phyloP scores from a whole-genome alignment of 1,284 basidiomycete species.

The Exobasidium rhododendri region DNA sequence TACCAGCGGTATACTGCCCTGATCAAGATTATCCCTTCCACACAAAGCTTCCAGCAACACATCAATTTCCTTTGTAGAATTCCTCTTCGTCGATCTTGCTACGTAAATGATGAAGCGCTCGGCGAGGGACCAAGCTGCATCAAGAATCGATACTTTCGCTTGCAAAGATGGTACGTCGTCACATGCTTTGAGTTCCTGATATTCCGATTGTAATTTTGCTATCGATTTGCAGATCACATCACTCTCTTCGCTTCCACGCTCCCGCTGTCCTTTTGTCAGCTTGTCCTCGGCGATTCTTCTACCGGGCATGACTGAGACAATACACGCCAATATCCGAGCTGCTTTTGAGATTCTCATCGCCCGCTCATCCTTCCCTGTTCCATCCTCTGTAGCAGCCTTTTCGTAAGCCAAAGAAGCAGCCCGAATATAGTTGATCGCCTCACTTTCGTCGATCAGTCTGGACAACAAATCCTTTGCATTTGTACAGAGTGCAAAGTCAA shows the following conservation, averaged over 20 bases:
- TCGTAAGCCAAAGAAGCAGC: not conserved
- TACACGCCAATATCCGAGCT: not conserved
- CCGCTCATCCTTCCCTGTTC: not conserved
- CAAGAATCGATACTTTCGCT: not conserved
- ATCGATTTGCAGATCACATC: not conserved
- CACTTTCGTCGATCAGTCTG: not conserved
- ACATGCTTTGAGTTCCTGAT: not conserved
- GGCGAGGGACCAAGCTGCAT: not conserved
- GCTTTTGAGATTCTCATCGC: not conserved
- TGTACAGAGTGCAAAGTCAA: conserved; percentile 1
- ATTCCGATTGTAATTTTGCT: not conserved
- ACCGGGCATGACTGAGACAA: not conserved
- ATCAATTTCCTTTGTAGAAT: not conserved
- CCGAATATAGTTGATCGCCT: not conserved
- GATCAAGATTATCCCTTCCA: not conserved
- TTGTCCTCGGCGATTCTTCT: not conserved
- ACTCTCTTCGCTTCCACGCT: not conserved
- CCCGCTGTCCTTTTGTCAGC: not conserved
- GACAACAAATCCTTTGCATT: not conserved
- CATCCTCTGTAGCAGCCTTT: not conserved
- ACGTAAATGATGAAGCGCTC: not conserved
- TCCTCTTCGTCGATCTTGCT: not conserved
- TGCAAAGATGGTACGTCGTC: not conserved
- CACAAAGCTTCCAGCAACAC: not conserved
- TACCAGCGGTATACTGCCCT: not conserved